A percentile compares a stretch with the other conserved stretches of the same genome.
Conservation (phyloP, 148 eudicot species). For the Mesembryanthemum crystallinum region DNA sequence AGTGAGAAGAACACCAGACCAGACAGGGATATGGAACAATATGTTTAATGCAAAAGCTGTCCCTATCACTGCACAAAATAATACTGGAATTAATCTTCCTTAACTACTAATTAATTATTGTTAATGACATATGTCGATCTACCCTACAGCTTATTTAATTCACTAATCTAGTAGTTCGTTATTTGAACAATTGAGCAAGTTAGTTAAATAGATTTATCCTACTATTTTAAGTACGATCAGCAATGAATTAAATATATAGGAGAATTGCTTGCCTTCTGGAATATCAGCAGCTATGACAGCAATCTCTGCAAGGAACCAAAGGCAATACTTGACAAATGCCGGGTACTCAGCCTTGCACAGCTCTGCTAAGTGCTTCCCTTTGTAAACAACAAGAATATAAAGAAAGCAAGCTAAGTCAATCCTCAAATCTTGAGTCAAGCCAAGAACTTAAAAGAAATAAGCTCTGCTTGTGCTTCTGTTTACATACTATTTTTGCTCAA, state of each 20-base stretch:
- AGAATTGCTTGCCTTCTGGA: conserved; percentile 39
- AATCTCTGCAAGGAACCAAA: conserved; percentile 75
- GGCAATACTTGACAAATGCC: conserved; percentile 46
- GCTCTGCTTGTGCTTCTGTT: too few species aligned
- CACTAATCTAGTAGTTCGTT: too few species aligned
- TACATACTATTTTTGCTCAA: too few species aligned
- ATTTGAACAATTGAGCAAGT: too few species aligned
- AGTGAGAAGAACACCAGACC: conserved; percentile 71
- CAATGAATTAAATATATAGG: not conserved
- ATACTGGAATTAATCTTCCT: too few species aligned
- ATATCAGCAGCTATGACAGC: conserved; percentile 83
- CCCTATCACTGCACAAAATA: conserved; percentile 46
- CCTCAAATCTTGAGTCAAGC: not conserved
- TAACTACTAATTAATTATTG: too few species aligned
- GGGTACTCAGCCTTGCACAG: conserved; percentile 79
- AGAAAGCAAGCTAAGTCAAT: not conserved
- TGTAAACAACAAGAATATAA: not conserved
- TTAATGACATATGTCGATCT: not conserved
- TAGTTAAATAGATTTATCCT: too few species aligned
- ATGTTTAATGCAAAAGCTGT: conserved; percentile 75
- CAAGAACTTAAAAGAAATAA: too few species aligned
- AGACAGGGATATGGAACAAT: conserved; percentile 61
- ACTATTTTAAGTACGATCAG: too few species aligned
- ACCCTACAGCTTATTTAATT: too few species aligned
- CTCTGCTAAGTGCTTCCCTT: conserved; percentile 73